Evolutionary conservation across 148 eudicot genomes (phyloP).

Genomic region (Oxyria digyna): DNA sequence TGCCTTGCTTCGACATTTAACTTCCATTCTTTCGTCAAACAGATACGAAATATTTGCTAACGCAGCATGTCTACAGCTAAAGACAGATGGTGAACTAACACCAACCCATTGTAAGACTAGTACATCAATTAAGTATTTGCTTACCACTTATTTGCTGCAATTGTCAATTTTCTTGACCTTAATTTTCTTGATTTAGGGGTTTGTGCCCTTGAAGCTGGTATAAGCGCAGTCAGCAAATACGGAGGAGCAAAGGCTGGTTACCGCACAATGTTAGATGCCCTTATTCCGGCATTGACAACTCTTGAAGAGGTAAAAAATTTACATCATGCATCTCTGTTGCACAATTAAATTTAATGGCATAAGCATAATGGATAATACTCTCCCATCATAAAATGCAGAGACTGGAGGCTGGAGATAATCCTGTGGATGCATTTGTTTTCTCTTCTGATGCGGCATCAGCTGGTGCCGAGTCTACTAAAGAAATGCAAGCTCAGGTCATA

Average conservation of each 20-base stretch:
- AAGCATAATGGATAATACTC: constrained; percentile 10
- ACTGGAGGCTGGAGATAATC: constrained; percentile 61
- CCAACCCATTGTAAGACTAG: constrained; percentile 45
- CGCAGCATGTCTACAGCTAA: constrained; percentile 75
- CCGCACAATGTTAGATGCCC: constrained; percentile 91
- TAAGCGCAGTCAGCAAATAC: constrained; percentile 75
- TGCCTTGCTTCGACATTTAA: background rate
- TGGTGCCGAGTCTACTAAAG: constrained; percentile 82
- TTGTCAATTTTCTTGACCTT: constrained; percentile 1
- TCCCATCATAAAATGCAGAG: constrained; percentile 37
- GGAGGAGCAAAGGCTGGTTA: constrained; percentile 92
- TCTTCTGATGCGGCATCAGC: constrained; percentile 75
- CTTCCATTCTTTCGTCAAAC: constrained; percentile 16
- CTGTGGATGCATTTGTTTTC: constrained; percentile 54
- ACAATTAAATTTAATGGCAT: background rate
- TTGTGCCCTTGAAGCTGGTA: constrained; percentile 73
- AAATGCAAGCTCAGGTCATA: constrained; percentile 80
- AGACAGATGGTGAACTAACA: constrained; percentile 33
- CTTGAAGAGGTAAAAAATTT: constrained; percentile 55
- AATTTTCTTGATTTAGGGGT: constrained; percentile 53
- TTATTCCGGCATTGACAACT: constrained; percentile 69
- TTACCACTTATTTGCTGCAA: background rate
- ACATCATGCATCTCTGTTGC: background rate
- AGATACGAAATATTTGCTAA: constrained; percentile 77
- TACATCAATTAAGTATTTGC: background rate